These are phyloP conservation scores for Castanea sativa DNA, from an alignment of 306 rosid species.

Conservation along the genomic window DNA sequence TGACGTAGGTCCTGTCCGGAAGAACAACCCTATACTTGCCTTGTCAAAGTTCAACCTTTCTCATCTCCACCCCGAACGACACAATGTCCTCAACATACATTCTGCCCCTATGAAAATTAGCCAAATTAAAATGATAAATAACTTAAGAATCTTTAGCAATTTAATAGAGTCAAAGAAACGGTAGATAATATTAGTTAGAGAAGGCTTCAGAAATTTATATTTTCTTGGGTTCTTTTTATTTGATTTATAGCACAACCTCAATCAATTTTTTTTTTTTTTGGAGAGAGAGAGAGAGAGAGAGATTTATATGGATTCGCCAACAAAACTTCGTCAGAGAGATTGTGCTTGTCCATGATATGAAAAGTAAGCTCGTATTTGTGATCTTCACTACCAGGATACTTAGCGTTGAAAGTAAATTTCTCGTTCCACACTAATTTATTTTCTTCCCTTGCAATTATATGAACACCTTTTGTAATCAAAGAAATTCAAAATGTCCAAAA, in stretches of 20 bases:
- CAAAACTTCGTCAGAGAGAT: neutral
- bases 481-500: neutral
- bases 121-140: no score
- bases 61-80: neutral
- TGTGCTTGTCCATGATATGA: conserved; percentile 17
- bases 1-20: conserved; percentile 1
- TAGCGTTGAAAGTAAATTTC: conserved; percentile 3
- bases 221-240: no score
- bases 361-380: conserved; percentile 14
- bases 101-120: neutral
- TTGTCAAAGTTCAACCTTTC: conserved; percentile 1
- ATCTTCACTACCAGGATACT: neutral
- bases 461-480: neutral
- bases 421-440: conserved; percentile 10
- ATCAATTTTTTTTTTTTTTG: no score
- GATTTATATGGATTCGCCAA: neutral
- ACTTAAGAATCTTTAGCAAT: no score
- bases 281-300: no score
- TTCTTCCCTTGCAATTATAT: neutral
- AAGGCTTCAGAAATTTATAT: no score
- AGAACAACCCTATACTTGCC: conserved; percentile 13
- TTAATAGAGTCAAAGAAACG: no score
- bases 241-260: no score
- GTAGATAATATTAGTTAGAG: no score
- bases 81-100: conserved; percentile 13